Percentiles rank a stretch among this genome's conserved stretches.
phyloP scores from a whole-genome alignment of 106 monocot species.

The Cymbidium sinense region DNA sequence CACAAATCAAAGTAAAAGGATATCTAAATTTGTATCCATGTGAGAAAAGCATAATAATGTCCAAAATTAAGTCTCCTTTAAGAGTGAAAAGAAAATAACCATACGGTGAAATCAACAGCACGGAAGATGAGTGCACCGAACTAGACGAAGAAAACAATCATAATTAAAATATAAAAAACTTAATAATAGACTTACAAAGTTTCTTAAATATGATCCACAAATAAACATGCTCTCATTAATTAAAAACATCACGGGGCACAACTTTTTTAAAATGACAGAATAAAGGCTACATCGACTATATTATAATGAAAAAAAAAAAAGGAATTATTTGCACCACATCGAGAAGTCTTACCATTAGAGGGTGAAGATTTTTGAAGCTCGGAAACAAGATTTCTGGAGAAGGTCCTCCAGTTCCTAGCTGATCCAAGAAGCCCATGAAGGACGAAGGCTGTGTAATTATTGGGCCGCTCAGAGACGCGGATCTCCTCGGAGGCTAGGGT shows the following conservation, averaged over 20 bases:
- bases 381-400: constrained; percentile 35
- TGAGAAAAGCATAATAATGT: neutral
- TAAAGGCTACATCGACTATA: neutral
- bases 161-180: neutral
- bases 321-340: neutral
- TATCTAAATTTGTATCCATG: neutral
- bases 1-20: neutral
- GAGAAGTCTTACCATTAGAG: constrained; percentile 23
- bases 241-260: no score
- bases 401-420: constrained; percentile 51
- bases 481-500: constrained; percentile 62
- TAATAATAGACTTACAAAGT: neutral
- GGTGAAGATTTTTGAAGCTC: constrained; percentile 36
- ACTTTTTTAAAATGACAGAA: neutral
- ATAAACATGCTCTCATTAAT: no score
- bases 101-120: neutral
- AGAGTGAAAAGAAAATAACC: neutral
- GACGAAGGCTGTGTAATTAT: constrained; percentile 40
- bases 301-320: neutral
- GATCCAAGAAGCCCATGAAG: constrained; percentile 66
- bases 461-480: constrained; percentile 22
- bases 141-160: neutral
- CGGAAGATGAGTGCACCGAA: neutral
- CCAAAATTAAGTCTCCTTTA: neutral
- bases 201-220: no score